A percentile compares a stretch with the other conserved stretches of the same genome.
phyloP scores from a whole-genome alignment of 192 early-diverging fungal genomes.

The Coemansia sp. region DNA sequence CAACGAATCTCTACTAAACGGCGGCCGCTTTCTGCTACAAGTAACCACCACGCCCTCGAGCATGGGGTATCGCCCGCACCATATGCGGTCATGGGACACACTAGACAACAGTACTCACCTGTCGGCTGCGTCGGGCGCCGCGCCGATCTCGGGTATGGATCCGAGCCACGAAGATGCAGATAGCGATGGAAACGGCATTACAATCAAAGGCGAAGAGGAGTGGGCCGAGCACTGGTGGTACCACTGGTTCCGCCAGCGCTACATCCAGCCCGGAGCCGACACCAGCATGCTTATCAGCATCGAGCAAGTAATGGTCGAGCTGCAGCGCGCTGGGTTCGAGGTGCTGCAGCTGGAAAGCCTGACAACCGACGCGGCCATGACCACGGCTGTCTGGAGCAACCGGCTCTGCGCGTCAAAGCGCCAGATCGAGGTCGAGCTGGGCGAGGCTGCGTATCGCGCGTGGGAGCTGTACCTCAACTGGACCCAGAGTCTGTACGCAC shows the following conservation, averaged over 20 bases:
- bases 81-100: not conserved
- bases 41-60: constrained; percentile 45
- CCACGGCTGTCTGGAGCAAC: constrained; percentile 39
- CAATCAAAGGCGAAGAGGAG: constrained; percentile 19
- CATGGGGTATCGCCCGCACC: constrained; percentile 13
- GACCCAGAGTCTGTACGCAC: constrained; percentile 47
- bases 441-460: constrained; percentile 35
- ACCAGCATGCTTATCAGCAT: constrained; percentile 41
- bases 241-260: constrained; percentile 46
- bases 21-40: constrained; percentile 37
- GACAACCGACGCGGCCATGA: constrained; percentile 39
- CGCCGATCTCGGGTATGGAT: not conserved
- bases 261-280: constrained; percentile 47
- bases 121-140: not conserved
- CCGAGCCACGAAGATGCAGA: not conserved
- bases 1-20: constrained; percentile 17
- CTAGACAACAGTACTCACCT: not conserved
- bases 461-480: constrained; percentile 53
- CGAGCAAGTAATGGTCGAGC: constrained; percentile 37
- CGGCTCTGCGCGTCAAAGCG: constrained; percentile 37
- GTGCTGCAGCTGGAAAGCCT: constrained; percentile 48
- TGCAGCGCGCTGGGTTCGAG: constrained; percentile 47
- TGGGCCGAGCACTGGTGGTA: constrained; percentile 51
- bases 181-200: not conserved
- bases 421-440: constrained; percentile 47